phyloP scores from a whole-genome alignment of 2,329 filamentous ascomycete genomes.

The Alternaria burnsii region DNA sequence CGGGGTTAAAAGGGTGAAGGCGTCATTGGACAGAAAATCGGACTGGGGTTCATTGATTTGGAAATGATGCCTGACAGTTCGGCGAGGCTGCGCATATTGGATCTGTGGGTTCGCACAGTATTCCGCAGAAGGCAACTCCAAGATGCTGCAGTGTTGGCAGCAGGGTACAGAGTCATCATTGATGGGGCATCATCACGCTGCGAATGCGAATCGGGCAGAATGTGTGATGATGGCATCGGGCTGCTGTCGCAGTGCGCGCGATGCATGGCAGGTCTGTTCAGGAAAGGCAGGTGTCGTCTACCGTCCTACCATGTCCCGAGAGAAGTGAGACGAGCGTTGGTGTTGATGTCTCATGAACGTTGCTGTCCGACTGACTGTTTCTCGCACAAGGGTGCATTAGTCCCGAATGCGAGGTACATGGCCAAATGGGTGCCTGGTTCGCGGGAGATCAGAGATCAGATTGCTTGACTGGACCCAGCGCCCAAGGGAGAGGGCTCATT shows the following conservation, averaged over 20 bases:
- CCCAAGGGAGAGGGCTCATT: slow-evolving; percentile 5
- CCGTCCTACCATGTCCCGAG: not conserved
- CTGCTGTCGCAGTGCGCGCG: not conserved
- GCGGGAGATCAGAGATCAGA: slow-evolving; percentile 2
- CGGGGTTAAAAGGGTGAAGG: not conserved
- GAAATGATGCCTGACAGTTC: slow-evolving; percentile 15
- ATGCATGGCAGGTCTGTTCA: not conserved
- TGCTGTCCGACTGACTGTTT: slow-evolving; percentile 6
- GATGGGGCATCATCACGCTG: not conserved
- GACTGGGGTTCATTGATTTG: slow-evolving; percentile 6
- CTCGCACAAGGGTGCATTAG: slow-evolving; percentile 3
- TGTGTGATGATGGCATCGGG: not conserved
- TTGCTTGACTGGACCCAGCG: slow-evolving; percentile 12
- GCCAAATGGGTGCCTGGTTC: slow-evolving; percentile 5
- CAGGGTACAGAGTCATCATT: slow-evolving; percentile 1
- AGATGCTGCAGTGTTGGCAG: not conserved
- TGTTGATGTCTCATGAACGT: slow-evolving; percentile 12
- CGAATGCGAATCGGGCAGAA: not conserved
- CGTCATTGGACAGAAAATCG: not conserved
- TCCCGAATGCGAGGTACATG: slow-evolving; percentile 5
- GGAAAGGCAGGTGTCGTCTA: not conserved
- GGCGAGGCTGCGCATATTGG: slow-evolving; percentile 10
- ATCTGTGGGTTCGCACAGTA: slow-evolving; percentile 5
- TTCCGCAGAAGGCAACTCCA: slow-evolving; percentile 9
- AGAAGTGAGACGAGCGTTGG: slow-evolving; percentile 8